Evolutionary conservation across 345 rosid species (phyloP).

Genomic region (Lepidium aucheri): DNA sequence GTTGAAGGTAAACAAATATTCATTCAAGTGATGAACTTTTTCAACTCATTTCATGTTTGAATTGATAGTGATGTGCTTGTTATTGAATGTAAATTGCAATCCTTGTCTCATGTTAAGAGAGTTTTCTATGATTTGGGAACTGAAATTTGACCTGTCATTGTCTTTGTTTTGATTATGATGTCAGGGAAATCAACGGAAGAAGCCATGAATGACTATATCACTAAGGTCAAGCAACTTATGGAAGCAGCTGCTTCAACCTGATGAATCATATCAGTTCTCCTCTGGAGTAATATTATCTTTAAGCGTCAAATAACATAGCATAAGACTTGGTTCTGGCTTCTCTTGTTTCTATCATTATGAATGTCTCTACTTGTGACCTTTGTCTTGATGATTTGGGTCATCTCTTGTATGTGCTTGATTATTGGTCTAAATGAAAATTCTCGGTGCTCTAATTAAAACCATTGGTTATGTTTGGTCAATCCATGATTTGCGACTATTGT

Average conservation of each 20-base stretch:
- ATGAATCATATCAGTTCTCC: constrained; percentile 5
- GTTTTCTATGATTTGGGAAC: not conserved
- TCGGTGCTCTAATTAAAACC: not conserved
- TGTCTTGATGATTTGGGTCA: not conserved
- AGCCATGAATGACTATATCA: constrained; percentile 70
- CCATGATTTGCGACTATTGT: not conserved
- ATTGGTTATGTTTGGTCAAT: not conserved
- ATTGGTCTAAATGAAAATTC: not conserved
- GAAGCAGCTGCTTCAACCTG: constrained; percentile 46
- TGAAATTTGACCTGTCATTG: no score
- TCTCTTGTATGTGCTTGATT: not conserved
- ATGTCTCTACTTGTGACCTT: constrained; percentile 7
- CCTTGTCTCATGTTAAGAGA: not conserved
- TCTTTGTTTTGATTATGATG: not conserved
- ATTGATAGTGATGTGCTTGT: not conserved
- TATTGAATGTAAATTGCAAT: not conserved
- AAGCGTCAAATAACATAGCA: constrained; percentile 17
- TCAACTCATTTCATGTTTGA: not conserved
- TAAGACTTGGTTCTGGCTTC: constrained; percentile 21
- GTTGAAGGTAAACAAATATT: constrained; percentile 52
- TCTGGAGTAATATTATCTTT: not conserved
- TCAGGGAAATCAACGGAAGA: constrained; percentile 61
- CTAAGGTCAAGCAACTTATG: constrained; percentile 66
- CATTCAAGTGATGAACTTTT: not conserved
- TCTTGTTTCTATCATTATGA: constrained; percentile 2